A percentile compares a stretch with the other conserved stretches of the same genome.
Conservation (phyloP, 139 green algal genomes). For the Chlorella sorokiniana region DNA sequence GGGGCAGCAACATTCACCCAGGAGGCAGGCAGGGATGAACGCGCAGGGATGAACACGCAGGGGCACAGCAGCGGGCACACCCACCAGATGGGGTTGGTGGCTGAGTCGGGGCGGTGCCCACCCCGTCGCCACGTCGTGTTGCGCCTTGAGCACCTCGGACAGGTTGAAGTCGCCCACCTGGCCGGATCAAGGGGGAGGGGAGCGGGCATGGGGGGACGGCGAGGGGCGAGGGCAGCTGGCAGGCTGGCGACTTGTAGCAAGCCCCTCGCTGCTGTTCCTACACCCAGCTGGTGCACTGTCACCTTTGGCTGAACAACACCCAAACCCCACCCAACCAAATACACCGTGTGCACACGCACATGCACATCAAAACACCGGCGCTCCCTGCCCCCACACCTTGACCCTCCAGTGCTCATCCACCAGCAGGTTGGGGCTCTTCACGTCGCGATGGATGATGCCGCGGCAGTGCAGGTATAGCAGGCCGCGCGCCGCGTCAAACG, state of each 20-base stretch:
- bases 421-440: neutral
- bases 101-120: neutral
- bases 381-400: neutral
- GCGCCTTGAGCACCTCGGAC: neutral
- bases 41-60: neutral
- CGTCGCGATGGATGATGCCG: neutral
- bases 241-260: neutral
- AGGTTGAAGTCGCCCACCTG: neutral
- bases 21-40: neutral
- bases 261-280: no score
- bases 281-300: no score
- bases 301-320: no score
- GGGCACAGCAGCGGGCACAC: neutral
- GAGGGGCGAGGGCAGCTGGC: neutral
- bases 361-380: neutral
- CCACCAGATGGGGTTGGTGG: neutral
- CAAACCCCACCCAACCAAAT: no score
- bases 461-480: slow-evolving; percentile 3
- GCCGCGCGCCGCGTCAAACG: neutral
- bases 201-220: no score
- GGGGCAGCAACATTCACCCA: neutral
- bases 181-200: neutral
- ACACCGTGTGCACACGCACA: neutral
- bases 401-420: slow-evolving; percentile 12
- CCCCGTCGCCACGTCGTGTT: neutral